Evolutionary conservation across 306 rosid species (phyloP).

Genomic region (Castanea crenata): DNA sequence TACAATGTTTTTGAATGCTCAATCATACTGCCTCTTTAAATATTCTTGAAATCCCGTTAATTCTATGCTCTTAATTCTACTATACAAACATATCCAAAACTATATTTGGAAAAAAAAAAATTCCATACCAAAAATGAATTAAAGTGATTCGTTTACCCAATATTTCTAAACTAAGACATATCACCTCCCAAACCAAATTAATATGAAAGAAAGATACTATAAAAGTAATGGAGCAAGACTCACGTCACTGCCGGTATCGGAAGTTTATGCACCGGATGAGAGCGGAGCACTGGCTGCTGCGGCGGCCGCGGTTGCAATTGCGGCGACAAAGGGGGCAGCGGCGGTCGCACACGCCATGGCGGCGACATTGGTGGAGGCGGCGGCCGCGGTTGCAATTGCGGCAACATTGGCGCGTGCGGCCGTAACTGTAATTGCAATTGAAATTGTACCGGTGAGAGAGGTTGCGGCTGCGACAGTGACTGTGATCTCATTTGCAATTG

Average conservation of each 20-base stretch:
- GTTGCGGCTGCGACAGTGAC: conserved; percentile 1
- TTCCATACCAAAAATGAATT: too few species aligned
- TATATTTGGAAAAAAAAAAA: too few species aligned
- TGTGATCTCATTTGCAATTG: background rate
- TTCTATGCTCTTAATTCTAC: too few species aligned
- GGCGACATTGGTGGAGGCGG: conserved; percentile 25
- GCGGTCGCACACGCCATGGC: background rate
- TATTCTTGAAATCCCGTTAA: too few species aligned
- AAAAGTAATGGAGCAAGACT: conserved; percentile 11
- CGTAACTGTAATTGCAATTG: background rate
- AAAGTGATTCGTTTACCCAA: too few species aligned
- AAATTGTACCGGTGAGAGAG: background rate
- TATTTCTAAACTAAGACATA: too few species aligned
- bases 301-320: conserved; percentile 25
- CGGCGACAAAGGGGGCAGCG: conserved; percentile 21
- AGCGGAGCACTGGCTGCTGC: conserved; percentile 30
- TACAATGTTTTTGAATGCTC: too few species aligned
- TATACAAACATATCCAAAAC: too few species aligned
- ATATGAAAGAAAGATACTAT: too few species aligned
- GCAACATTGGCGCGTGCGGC: conserved; percentile 22
- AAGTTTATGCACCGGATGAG: conserved; percentile 42
- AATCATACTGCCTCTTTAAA: too few species aligned
- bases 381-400: conserved; percentile 21
- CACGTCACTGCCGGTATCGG: conserved; percentile 41
- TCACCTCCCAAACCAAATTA: too few species aligned